These are phyloP conservation scores for Penicillium corylophilum DNA, from an alignment of 2,329 filamentous ascomycete genomes.

Conservation along the genomic window DNA sequence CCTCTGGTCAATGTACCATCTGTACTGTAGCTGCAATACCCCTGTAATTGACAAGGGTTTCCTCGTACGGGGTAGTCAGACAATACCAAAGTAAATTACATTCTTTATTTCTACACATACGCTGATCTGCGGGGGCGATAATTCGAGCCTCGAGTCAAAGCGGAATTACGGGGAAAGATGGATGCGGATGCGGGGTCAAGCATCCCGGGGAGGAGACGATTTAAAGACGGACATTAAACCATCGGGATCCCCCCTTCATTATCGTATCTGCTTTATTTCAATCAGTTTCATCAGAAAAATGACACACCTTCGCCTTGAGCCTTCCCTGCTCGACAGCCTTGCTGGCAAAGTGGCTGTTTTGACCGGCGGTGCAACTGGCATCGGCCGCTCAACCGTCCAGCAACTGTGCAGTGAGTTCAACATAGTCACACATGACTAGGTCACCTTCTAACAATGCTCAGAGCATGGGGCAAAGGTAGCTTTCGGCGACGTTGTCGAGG, in stretches of 20 bases:
- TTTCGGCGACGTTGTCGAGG: slow-evolving; percentile 10
- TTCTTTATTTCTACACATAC: not conserved
- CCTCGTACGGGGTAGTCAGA: not conserved
- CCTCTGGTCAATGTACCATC: not conserved
- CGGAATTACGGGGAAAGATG: not conserved
- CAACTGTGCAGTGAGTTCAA: slow-evolving; percentile 14
- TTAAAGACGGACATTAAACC: not conserved
- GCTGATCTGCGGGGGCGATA: not conserved
- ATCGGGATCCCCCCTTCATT: not conserved
- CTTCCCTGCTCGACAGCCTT: slow-evolving; percentile 16
- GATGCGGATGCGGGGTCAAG: slow-evolving; percentile 11
- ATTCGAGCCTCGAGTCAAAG: not conserved
- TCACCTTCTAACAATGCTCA: not conserved
- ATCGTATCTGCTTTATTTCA: too few relatives aligned
- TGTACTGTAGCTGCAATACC: not conserved
- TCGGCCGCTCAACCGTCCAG: slow-evolving; percentile 22
- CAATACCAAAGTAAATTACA: not conserved
- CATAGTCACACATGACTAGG: not conserved
- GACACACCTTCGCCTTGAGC: slow-evolving; percentile 15
- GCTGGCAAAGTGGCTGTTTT: slow-evolving; percentile 47
- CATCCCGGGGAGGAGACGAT: slow-evolving; percentile 2
- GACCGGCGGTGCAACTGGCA: slow-evolving; percentile 44
- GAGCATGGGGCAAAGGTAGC: slow-evolving; percentile 7
- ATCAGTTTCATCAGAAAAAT: slow-evolving; percentile 1
- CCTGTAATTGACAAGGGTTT: not conserved